Base-by-base conservation (phyloP, 2,329 filamentous ascomycete species). In the Aspergillus fijiensis region DNA sequence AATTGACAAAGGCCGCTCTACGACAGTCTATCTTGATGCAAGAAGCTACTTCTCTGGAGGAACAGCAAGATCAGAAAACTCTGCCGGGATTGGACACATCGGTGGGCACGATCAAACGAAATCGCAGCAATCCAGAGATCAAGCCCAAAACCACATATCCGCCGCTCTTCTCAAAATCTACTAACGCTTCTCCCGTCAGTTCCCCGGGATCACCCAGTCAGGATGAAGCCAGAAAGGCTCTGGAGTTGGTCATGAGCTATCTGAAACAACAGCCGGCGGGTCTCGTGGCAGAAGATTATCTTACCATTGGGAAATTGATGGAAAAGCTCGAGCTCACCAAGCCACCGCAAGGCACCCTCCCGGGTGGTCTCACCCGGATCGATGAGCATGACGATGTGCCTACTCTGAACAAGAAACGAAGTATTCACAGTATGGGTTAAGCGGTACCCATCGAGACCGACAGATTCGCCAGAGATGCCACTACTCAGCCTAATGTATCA, bases 221-320 rank as follows among this genome's bases (percentile, higher is more conserved):
- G 66, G 92, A 97, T 67, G 92, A 98, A 74, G 93, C 93, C 4
- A 85, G 90, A 45, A 84, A 87, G 55, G 94, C 93, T 1, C 84
- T 96, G 4, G 89, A 94, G 69, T 87, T 93, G 2, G 85, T 97
- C 21, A 84, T 96, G 73, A 88, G 79, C 61, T 96, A 94, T 71
- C 89, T 97, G 73, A 85, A 91, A 67, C 87, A 87, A 61, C 85
- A 89, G 66, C 86, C 87, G 12, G 77, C 82, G 0, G 88, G 87
- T 1, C 84, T 92, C 33, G 85, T 90, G 16, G 90, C 95, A 70
- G 85, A 91, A 51, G 93, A 97, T 64, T 93, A 89, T 72, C 76
- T 90, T 64, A 86, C 87, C 3, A 87, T 97, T 51, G 83, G 91
- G 19, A 91, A 92, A 72, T 79, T 97, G 64, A 94, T 93, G 73